Conservation (phyloP, 1,284 basidiomycete species). For the Takashimella tepidaria region DNA sequence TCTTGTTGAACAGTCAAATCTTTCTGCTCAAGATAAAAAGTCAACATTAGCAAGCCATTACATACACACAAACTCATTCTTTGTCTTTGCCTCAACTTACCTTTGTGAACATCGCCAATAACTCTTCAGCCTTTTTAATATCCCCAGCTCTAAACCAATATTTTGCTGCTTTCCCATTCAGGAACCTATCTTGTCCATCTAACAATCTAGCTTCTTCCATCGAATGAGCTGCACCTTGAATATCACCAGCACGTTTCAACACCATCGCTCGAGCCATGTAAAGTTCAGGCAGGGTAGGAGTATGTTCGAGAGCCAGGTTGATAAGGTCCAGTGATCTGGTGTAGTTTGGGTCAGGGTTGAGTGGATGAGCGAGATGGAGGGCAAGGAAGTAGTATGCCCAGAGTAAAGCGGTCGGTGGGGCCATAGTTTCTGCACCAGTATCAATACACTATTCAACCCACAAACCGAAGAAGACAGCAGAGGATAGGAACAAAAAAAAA, state of each 20-base stretch:
- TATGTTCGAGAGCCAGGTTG: constrained; percentile 66
- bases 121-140: constrained; percentile 64
- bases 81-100: constrained; percentile 47
- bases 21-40: too few relatives aligned
- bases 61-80: not conserved
- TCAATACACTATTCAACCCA: too few relatives aligned
- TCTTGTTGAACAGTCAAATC: constrained; percentile 70
- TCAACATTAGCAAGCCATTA: constrained; percentile 40
- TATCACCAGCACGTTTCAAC: constrained; percentile 82
- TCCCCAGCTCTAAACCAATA: constrained; percentile 80
- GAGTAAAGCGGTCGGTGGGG: constrained; percentile 79
- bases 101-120: constrained; percentile 84
- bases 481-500: too few relatives aligned
- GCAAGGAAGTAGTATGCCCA: constrained; percentile 96
- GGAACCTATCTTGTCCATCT: constrained; percentile 91
- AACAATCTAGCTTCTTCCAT: constrained; percentile 79
- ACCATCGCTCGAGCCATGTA: constrained; percentile 77
- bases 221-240: constrained; percentile 64
- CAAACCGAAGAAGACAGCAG: too few relatives aligned
- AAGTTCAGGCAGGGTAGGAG: constrained; percentile 90
- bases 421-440: constrained; percentile 44
- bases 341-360: constrained; percentile 49
- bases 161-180: constrained; percentile 92
- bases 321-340: constrained; percentile 63
- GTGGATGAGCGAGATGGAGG: constrained; percentile 73